These are phyloP conservation scores for Ustilago vetiveriae DNA, from an alignment of 1,284 basidiomycete genomes.

Conservation along the genomic window DNA sequence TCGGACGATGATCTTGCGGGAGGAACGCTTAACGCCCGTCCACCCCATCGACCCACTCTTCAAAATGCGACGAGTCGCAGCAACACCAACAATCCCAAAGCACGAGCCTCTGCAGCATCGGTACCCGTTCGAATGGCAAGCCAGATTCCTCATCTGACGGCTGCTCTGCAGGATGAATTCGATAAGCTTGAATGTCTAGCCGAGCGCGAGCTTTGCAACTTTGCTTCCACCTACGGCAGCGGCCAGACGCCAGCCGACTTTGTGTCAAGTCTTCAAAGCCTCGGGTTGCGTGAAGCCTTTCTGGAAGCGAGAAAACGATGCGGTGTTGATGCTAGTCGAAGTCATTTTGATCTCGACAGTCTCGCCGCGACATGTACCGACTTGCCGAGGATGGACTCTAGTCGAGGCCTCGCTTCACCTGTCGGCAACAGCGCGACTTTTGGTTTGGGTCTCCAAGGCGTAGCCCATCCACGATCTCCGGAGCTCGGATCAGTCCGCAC, in stretches of 20 bases:
- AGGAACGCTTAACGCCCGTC: not conserved
- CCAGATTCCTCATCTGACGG: not conserved
- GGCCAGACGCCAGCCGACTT: not conserved
- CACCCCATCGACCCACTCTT: conserved; percentile 5
- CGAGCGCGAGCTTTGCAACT: conserved; percentile 15
- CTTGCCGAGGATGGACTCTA: not conserved
- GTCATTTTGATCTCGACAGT: conserved; percentile 17
- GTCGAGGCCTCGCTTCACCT: not conserved
- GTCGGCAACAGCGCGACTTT: not conserved
- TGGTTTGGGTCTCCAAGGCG: not conserved
- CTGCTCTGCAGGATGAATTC: conserved; percentile 28
- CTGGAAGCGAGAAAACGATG: conserved; percentile 17
- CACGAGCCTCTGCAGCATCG: not conserved
- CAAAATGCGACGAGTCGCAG: not conserved
- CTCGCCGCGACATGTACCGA: not conserved
- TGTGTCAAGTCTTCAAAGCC: not conserved
- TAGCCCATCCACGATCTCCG: no score
- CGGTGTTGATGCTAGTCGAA: conserved; percentile 13
- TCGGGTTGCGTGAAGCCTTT: conserved; percentile 24
- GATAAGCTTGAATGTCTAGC: conserved; percentile 40
- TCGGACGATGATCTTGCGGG: not conserved
- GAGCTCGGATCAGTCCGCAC: no score
- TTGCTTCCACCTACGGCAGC: not conserved
- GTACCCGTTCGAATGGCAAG: not conserved
- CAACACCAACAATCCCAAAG: not conserved